A percentile compares a stretch with the other conserved stretches of the same genome.
Evolutionary conservation across 2,329 filamentous ascomycete species (phyloP).

Genomic region (Ceratocystis huliohia): DNA sequence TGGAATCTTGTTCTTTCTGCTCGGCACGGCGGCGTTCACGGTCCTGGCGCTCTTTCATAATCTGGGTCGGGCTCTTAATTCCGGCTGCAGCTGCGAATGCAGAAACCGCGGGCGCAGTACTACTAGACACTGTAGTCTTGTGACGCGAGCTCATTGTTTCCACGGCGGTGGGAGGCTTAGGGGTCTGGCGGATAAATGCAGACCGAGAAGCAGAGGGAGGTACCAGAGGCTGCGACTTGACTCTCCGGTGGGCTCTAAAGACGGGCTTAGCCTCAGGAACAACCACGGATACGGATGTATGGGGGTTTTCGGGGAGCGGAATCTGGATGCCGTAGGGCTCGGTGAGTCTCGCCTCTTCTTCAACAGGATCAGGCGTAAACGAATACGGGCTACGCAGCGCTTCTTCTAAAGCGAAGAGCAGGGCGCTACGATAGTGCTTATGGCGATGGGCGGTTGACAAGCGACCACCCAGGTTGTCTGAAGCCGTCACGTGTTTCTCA

Average conservation of each 20-base stretch:
- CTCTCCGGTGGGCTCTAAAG: constrained; percentile 14
- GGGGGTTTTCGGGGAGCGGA: constrained; percentile 31
- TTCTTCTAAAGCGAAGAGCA: constrained; percentile 86
- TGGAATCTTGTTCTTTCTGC: constrained; percentile 53
- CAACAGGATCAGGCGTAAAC: constrained; percentile 71
- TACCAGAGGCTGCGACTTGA: constrained; percentile 15
- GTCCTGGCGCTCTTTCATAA: constrained; percentile 72
- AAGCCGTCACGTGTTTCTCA: constrained; percentile 12
- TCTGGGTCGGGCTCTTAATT: constrained; percentile 73
- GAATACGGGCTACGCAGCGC: constrained; percentile 68
- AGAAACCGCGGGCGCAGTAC: constrained; percentile 14
- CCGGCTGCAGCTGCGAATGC: constrained; percentile 36
- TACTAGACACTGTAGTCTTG: constrained; percentile 16
- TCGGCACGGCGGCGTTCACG: constrained; percentile 59
- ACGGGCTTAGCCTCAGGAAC: constrained; percentile 30
- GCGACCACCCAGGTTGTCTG: constrained; percentile 10
- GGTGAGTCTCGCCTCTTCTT: constrained; percentile 88
- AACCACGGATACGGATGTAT: constrained; percentile 35
- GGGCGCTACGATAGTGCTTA: constrained; percentile 72
- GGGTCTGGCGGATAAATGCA: not conserved
- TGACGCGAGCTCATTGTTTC: constrained; percentile 17
- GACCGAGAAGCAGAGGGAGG: constrained; percentile 14
- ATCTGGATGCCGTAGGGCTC: constrained; percentile 55
- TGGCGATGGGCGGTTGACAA: constrained; percentile 52
- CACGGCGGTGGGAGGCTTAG: not conserved